Conservation (phyloP, 345 rosid species). For the Dipteronia dyeriana region DNA sequence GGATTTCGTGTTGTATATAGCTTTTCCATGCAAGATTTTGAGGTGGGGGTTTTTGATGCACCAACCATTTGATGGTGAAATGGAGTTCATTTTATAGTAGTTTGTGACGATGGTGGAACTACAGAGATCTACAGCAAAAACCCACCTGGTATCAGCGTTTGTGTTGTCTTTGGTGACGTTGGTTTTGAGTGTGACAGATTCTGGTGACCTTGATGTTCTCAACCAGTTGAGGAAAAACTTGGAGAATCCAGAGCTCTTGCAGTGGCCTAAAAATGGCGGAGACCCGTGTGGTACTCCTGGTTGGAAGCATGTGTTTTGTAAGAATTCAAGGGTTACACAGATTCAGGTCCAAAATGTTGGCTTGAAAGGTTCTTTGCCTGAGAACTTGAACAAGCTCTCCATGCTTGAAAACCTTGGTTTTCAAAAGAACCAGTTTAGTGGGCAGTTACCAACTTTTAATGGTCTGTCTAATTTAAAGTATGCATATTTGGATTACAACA, state of each 20-base stretch:
- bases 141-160: constrained; percentile 29
- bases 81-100: constrained; percentile 21
- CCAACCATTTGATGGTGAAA: constrained; percentile 19
- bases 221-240: constrained; percentile 59
- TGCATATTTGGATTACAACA: constrained; percentile 59
- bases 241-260: constrained; percentile 60
- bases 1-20: not conserved
- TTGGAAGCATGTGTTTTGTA: constrained; percentile 62
- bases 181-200: constrained; percentile 47
- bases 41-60: no score
- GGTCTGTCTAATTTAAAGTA: constrained; percentile 50
- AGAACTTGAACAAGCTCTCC: constrained; percentile 53
- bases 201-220: constrained; percentile 53
- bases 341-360: constrained; percentile 63
- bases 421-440: constrained; percentile 63
- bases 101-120: constrained; percentile 17
- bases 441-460: constrained; percentile 56
- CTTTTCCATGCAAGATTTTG: constrained; percentile 29
- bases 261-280: constrained; percentile 59
- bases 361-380: constrained; percentile 67
- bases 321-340: constrained; percentile 50
- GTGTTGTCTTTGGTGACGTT: constrained; percentile 26
- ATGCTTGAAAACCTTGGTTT: constrained; percentile 57
- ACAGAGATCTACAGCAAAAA: constrained; percentile 37
- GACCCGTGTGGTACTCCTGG: constrained; percentile 66